Evolutionary conservation across 805 yeast genomes (phyloP).

Genomic region (Ogataea parapolymorpha): DNA sequence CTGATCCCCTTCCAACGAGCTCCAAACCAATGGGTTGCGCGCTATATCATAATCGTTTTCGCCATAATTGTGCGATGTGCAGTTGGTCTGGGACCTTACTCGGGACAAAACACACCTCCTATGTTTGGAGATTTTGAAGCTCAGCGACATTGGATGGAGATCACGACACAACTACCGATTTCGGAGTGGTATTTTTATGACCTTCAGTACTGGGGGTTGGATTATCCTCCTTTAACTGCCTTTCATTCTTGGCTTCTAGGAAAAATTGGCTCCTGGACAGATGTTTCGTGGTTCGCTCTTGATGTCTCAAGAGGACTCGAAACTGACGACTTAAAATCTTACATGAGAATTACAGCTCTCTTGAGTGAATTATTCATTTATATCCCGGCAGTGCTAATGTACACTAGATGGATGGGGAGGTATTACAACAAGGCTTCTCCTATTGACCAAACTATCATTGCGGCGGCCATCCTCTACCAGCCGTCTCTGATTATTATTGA

Average conservation of each 20-base stretch:
- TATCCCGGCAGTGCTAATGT: slow-evolving; percentile 75
- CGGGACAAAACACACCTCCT: slow-evolving; percentile 71
- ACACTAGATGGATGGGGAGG: slow-evolving; percentile 69
- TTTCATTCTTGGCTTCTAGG: slow-evolving; percentile 86
- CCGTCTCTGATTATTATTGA: slow-evolving; percentile 83
- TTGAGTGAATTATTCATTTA: slow-evolving; percentile 70
- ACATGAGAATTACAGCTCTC: slow-evolving; percentile 79
- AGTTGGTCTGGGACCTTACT: slow-evolving; percentile 83
- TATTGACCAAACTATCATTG: slow-evolving; percentile 71
- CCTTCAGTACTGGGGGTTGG: slow-evolving; percentile 91
- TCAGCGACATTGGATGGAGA: slow-evolving; percentile 96
- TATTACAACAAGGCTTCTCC: slow-evolving; percentile 47
- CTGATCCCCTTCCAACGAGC: slow-evolving; percentile 76
- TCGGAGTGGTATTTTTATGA: slow-evolving; percentile 86
- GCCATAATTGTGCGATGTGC: slow-evolving; percentile 79
- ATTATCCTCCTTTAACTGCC: slow-evolving; percentile 96
- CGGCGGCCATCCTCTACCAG: slow-evolving; percentile 77
- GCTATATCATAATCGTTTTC: slow-evolving; percentile 68
- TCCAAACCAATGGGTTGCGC: slow-evolving; percentile 86
- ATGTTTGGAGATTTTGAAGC: slow-evolving; percentile 97
- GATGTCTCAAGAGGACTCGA: slow-evolving; percentile 77
- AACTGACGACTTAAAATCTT: slow-evolving; percentile 61
- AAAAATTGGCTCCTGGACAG: slow-evolving; percentile 58
- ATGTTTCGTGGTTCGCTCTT: slow-evolving; percentile 73
- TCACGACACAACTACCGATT: slow-evolving; percentile 73